Evolutionary conservation across 108 stramenopile genomes (phyloP), one percentile per base, ranked within the genome.

Genomic region (Cyclotella distinguenda): DNA sequence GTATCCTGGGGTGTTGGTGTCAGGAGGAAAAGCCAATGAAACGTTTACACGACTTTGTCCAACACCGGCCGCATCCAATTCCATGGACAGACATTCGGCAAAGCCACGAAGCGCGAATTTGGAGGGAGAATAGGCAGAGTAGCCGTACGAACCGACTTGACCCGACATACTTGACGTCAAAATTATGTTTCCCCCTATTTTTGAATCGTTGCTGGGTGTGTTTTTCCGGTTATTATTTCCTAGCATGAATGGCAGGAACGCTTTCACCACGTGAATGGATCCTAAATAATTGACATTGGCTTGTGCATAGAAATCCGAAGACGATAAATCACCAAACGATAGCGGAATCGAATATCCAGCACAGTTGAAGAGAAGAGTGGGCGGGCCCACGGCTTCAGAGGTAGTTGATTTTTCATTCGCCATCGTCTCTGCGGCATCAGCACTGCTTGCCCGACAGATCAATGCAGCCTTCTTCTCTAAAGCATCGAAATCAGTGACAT

Each of bases 1-100:
- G 70, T 81, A 99, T 1, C 95, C 96, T 15, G 98, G 98, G n/a
- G 98, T 99, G 67, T 94, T 92, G 0, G 97, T 99, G 79, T 99
- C 97, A 18, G 95, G 94, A 21, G 98, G 98, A 83, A 86, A 99
- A 6, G 90, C 88, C 36, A 97, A 51, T 30, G 85, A 78, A n/a
- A 99, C 70, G 44, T 66, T 65, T 16, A 87, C 75, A 58, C 62
- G 40, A 6, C 58, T 60, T 5, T 70, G 56, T 0, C 65, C 65
- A 23, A 49, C 39, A 12, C 46, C 60, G 31, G 42, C 48, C 13
- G 77, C 72, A 10, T 67, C 43, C 57, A 93, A 72, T 75, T 96
- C 95, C 70, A 84, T 79, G 23, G 84, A 78, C 39, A 96, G 64
- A 33, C 68, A 61, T 34, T 96, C 91, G 42, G 93, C 87, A 70